Percentiles rank a stretch among this genome's conserved stretches.
Conservation (phyloP, 768 basidiomycete species). For the Daedalea quercina region DNA sequence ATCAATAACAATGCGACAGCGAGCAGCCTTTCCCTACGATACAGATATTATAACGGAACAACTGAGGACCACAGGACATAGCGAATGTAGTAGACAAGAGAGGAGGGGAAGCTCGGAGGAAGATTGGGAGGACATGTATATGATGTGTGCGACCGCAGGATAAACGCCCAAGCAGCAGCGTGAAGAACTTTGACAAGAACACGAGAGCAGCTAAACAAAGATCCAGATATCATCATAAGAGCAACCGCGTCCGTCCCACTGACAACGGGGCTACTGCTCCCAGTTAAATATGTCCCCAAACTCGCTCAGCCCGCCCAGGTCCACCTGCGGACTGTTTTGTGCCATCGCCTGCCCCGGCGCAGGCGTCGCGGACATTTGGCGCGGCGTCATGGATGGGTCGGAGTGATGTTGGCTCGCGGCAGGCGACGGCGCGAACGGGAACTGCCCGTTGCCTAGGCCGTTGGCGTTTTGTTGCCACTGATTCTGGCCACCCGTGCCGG, state of each 20-base stretch:
- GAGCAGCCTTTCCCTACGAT: constrained; percentile 8
- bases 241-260: constrained; percentile 17
- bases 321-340: constrained; percentile 33
- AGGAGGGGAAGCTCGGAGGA: not conserved
- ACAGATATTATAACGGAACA: constrained; percentile 6
- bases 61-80: not conserved
- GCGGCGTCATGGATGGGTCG: constrained; percentile 20
- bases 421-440: constrained; percentile 18
- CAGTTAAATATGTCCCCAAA: constrained; percentile 51
- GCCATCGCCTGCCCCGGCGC: constrained; percentile 31
- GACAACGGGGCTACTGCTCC: constrained; percentile 27
- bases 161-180: constrained; percentile 10
- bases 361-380: constrained; percentile 48
- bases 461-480: constrained; percentile 11
- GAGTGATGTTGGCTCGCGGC: constrained; percentile 13
- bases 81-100: not conserved
- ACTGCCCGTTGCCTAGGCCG: constrained; percentile 9
- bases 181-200: constrained; percentile 11
- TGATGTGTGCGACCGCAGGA: constrained; percentile 1
- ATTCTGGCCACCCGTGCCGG: constrained; percentile 9
- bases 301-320: constrained; percentile 38
- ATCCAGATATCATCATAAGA: constrained; percentile 7
- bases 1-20: constrained; percentile 8
- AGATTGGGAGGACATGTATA: constrained; percentile 1
- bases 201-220: constrained; percentile 8